Conservation (phyloP, 208 protist genomes). For the Trypanosoma rangeli region DNA sequence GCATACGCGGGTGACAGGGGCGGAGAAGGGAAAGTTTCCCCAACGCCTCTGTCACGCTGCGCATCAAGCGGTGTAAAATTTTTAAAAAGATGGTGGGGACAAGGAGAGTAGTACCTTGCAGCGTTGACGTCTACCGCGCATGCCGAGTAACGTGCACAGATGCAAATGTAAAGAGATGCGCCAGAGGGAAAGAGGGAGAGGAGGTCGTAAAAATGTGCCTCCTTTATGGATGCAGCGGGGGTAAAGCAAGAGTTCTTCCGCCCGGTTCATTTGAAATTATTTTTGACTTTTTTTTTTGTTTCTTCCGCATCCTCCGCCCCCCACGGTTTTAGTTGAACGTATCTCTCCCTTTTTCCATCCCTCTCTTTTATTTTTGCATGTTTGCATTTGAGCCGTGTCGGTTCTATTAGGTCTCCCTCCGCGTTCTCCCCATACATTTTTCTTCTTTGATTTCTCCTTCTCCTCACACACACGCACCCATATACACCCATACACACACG, state of each 20-base stretch:
- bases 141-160: not conserved
- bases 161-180: not conserved
- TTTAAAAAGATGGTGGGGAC: no score
- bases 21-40: no score
- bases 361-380: constrained; percentile 16
- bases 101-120: not conserved
- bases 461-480: not conserved
- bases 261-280: not conserved
- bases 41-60: no score
- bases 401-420: not conserved
- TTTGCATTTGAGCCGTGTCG: not conserved
- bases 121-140: not conserved
- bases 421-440: not conserved
- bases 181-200: not conserved
- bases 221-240: no score
- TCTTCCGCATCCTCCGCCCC: not conserved
- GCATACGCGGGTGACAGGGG: no score
- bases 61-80: no score
- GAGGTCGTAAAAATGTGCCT: no score
- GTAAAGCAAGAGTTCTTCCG: no score
- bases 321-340: not conserved
- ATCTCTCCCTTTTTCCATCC: constrained; percentile 5
- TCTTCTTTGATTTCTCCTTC: constrained; percentile 2
- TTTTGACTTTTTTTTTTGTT: not conserved
- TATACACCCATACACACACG: not conserved